phyloP scores from a whole-genome alignment of 352 stramenopile genomes.

The Chrysophaeum taylorii region DNA sequence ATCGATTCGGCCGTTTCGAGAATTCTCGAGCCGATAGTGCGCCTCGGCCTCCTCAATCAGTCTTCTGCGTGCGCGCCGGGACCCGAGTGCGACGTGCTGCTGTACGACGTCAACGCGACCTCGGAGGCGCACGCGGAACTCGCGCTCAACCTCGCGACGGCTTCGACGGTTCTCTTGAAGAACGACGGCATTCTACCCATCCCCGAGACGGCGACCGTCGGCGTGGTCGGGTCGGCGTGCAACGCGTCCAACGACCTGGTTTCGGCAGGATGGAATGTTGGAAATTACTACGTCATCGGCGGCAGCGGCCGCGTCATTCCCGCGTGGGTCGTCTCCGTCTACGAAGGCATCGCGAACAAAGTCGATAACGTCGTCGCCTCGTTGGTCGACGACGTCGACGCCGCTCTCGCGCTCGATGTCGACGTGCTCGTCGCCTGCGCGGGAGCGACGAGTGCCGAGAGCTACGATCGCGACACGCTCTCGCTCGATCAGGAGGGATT shows the following conservation, averaged over 20 bases:
- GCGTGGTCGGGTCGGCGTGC: conserved; percentile 49
- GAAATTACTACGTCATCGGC: conserved; percentile 27
- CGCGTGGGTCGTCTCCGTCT: conserved; percentile 54
- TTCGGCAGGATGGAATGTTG: conserved; percentile 41
- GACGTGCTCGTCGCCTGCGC: conserved; percentile 60
- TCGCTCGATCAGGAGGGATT: conserved; percentile 61
- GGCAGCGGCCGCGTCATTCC: conserved; percentile 38
- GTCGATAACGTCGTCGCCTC: conserved; percentile 40
- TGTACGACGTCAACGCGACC: conserved; percentile 53
- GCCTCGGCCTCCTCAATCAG: conserved; percentile 65
- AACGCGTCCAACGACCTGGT: conserved; percentile 32
- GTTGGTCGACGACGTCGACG: conserved; percentile 43
- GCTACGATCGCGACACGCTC: conserved; percentile 58
- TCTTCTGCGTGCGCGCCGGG: conserved; percentile 49
- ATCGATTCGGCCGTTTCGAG: conserved; percentile 42
- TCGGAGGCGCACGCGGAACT: conserved; percentile 47
- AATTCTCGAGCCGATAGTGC: conserved; percentile 54
- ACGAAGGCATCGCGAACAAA: conserved; percentile 44
- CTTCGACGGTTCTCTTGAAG: conserved; percentile 68
- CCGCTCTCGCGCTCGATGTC: conserved; percentile 34
- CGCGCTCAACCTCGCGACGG: conserved; percentile 51
- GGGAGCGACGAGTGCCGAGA: conserved; percentile 62
- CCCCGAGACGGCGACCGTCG: conserved; percentile 23
- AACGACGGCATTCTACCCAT: conserved; percentile 60
- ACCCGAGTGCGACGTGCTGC: conserved; percentile 10